Conservation (phyloP, 169 alveolate species). For the Plasmodium cynomolgi region DNA sequence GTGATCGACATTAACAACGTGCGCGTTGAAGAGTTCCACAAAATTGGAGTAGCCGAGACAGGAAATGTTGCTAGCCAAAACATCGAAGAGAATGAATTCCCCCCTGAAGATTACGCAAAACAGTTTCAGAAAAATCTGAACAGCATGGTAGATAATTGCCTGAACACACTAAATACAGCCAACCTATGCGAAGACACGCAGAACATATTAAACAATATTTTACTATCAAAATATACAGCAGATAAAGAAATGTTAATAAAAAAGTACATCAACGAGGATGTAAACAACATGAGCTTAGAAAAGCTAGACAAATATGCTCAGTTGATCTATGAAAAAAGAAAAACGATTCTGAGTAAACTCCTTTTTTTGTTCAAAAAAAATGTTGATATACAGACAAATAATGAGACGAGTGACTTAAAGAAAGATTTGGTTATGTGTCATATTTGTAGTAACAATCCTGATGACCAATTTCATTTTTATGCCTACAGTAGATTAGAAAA, state of each 20-base stretch:
- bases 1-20: background rate
- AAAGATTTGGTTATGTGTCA: constrained; percentile 74
- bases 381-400: constrained; percentile 68
- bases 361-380: constrained; percentile 55
- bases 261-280: constrained; percentile 60
- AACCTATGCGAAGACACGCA: constrained; percentile 49
- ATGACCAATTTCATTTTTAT: constrained; percentile 74
- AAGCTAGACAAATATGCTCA: constrained; percentile 48
- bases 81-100: background rate
- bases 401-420: constrained; percentile 71
- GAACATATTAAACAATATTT: constrained; percentile 23
- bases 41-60: background rate
- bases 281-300: constrained; percentile 52
- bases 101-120: constrained; percentile 11
- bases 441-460: constrained; percentile 73
- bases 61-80: background rate
- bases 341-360: constrained; percentile 17
- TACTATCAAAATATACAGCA: constrained; percentile 64
- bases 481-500: constrained; percentile 75
- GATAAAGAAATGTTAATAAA: constrained; percentile 39
- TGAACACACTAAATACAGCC: constrained; percentile 22
- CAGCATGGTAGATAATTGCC: constrained; percentile 42
- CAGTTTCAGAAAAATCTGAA: constrained; percentile 36
- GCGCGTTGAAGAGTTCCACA: background rate
- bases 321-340: constrained; percentile 44